Evolutionary conservation across 2,329 filamentous ascomycete species (phyloP), one percentile per base, ranked within the genome.

Genomic region (Verticillium albo-atrum): DNA sequence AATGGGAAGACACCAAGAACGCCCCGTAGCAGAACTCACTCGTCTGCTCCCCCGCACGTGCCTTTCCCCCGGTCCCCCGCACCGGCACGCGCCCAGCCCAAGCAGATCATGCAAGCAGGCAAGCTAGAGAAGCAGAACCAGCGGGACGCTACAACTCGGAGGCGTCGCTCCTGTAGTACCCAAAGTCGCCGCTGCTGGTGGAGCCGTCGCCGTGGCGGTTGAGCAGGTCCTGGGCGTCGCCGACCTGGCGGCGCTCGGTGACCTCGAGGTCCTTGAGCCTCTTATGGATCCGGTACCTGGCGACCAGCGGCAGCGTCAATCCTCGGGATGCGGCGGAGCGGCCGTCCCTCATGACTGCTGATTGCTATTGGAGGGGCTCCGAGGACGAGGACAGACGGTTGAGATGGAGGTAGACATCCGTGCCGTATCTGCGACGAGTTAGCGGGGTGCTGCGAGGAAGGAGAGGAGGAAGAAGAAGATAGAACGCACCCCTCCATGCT

Each of bases 331-430:
- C 32, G 59, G 56, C 60, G 61, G 52, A 60, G 60, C 68, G 67
- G 55, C 55, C 55, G 27, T 88, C 89, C 85, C 89, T 92, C 89
- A 88, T 92, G 89, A 91, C 89, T 83, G 89, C 88, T 93, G 86
- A 85, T 86, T 88, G 82, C 85, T 95, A 98, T 91, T 97, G 94
- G 56, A 99, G 82, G 65, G 95, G 95, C 75, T 99, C 95, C 27
- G 93, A 97, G 37, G 92, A 97, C 66, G 92, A 97, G 51, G 92
- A 97, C 27, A 99, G 84, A 59, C 95, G 87, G 79, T 99, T 99
- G 56, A 99, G 86, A 75, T 99, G 95, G 54, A 99, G 89, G 77
- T 99, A 99, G 57, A 98, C 95, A 72, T 99, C 95, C 56, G 95
- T 99, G 65, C 95, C 95, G 75, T 99, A 99, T 61, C 94, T 97